phyloP scores from a whole-genome alignment of 805 yeast genomes.

The Scheffersomyces stipitis region DNA sequence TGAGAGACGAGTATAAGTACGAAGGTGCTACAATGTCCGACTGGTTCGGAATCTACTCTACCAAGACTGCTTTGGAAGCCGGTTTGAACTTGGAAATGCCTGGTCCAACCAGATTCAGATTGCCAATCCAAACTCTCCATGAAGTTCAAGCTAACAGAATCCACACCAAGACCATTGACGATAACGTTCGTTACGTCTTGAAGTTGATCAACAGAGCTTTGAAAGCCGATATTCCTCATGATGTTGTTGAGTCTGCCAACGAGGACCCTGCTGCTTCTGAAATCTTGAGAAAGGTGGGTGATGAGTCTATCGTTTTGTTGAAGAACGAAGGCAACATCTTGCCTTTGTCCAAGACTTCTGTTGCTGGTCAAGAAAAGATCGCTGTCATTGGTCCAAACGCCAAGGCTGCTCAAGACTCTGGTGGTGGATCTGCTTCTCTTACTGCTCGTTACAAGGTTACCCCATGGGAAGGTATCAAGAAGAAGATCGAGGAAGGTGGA shows the following conservation, averaged over 20 bases:
- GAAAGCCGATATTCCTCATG: conserved; percentile 40
- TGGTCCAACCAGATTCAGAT: conserved; percentile 53
- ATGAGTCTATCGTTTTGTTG: conserved; percentile 55
- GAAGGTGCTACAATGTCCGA: conserved; percentile 61
- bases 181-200: conserved; percentile 48
- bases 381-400: conserved; percentile 65
- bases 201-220: conserved; percentile 45
- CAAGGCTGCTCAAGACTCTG: conserved; percentile 48
- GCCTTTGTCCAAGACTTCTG: conserved; percentile 39
- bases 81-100: conserved; percentile 72
- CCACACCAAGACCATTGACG: conserved; percentile 42
- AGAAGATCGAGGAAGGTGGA: conserved; percentile 26
- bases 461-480: conserved; percentile 47
- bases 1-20: conserved; percentile 58
- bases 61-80: conserved; percentile 45
- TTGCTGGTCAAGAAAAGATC: conserved; percentile 26
- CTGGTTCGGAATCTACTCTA: conserved; percentile 61
- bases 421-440: conserved; percentile 64
- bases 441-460: conserved; percentile 47
- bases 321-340: conserved; percentile 49
- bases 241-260: conserved; percentile 35
- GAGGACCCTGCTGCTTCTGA: conserved; percentile 34
- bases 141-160: conserved; percentile 43
- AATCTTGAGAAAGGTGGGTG: conserved; percentile 22
- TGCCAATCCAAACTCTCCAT: conserved; percentile 39